Base-by-base conservation (phyloP, 2,329 filamentous ascomycete species). In the Dothistroma pini region DNA sequence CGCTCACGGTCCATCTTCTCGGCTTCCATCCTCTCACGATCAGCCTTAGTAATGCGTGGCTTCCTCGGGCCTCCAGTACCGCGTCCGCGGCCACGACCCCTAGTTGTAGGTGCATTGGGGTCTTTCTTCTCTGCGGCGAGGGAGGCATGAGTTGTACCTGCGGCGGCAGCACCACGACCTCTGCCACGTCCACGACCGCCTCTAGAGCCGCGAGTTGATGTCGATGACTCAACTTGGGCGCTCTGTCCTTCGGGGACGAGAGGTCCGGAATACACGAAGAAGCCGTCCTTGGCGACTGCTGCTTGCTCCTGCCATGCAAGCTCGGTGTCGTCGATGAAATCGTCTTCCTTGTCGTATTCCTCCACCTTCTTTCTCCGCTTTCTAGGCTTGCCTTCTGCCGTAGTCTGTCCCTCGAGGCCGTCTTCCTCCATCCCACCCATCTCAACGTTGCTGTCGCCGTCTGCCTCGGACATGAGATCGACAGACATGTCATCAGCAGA, bases 261-360 rank as follows among this genome's bases (percentile, higher is more conserved):
- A 9, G 93, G 93, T 3, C 95, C 95, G 63, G 91, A 96, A 76
- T 97, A 99, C 1, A 99, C 95, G 74, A 97, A 99, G 79, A 97
- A 99, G 0, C 95, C 95, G 73, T 97, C 95, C 69, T 93, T 91
- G 67, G 91, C 93, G 52, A 95, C 93, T 4, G 93, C 92, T 7
- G 93, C 93, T 73, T 96, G 90, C 71, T 96, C 91, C 76, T 97
- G 91, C 93, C 93, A 97, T 0, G 96, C 83, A 72, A 97, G 76
- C 75, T 99, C 95, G 1, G 92, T 96, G 73, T 99, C 95, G 71
- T 99, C 95, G 59, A 88, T 86, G 70, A 88, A 88, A 50, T 86
- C 85, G 66, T 88, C 86, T 57, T 87, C 84, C 61, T 85, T 85
- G 70, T 88, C 84, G 69, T 88, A 88, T 61, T 87, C 84, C 68